Evolutionary conservation across 352 stramenopile species (phyloP).

Genomic region (Pythium insidiosum): DNA sequence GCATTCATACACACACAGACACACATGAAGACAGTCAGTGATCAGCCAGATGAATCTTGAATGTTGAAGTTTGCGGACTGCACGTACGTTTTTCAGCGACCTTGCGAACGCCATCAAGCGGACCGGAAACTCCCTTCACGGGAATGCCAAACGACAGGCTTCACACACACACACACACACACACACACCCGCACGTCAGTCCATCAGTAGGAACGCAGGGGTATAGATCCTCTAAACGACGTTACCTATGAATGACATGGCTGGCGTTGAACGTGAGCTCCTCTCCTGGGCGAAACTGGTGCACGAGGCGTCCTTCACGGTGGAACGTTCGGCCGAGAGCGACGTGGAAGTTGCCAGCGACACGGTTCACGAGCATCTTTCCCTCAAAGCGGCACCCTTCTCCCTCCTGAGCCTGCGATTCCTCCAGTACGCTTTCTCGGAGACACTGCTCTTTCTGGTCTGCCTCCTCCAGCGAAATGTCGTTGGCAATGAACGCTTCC

Average conservation of each 20-base stretch:
- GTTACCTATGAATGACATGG: slow-evolving; percentile 68
- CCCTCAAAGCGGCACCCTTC: slow-evolving; percentile 75
- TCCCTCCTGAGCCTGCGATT: slow-evolving; percentile 65
- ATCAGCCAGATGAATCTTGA: neutral
- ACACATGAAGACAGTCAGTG: neutral
- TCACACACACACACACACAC: neutral
- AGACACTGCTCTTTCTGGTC: slow-evolving; percentile 75
- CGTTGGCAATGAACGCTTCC: slow-evolving; percentile 70
- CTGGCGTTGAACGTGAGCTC: slow-evolving; percentile 75
- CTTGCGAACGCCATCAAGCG: slow-evolving; percentile 54
- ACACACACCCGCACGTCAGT: too few relatives aligned
- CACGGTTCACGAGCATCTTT: slow-evolving; percentile 81
- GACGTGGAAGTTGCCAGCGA: slow-evolving; percentile 83
- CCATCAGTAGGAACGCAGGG: too few relatives aligned
- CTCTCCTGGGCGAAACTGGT: slow-evolving; percentile 77
- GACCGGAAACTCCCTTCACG: slow-evolving; percentile 23
- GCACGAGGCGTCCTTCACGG: slow-evolving; percentile 63
- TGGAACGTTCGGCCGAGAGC: slow-evolving; percentile 77
- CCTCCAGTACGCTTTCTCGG: slow-evolving; percentile 50
- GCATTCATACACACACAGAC: neutral
- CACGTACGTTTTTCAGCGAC: slow-evolving; percentile 32
- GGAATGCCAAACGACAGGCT: slow-evolving; percentile 65
- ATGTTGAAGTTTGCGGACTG: too few relatives aligned
- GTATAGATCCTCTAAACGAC: neutral
- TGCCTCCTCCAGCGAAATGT: slow-evolving; percentile 65